These are phyloP conservation scores for Trichaptum fuscoviolaceum DNA, from an alignment of 768 basidiomycete genomes.

Conservation along the genomic window DNA sequence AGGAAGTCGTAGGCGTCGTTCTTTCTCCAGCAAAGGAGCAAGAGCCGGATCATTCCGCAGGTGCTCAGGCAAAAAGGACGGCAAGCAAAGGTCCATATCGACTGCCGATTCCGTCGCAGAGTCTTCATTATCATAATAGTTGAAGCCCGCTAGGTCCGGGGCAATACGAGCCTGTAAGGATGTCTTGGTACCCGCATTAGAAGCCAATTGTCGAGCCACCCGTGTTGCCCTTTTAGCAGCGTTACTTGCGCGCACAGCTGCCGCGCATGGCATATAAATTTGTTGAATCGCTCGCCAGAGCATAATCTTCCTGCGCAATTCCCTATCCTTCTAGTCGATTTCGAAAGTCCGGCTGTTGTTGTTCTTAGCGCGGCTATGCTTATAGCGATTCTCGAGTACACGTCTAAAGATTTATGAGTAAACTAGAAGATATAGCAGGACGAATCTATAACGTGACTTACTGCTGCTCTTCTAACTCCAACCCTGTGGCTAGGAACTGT, in stretches of 20 bases:
- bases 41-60: conserved; percentile 9
- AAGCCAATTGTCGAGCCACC: background rate
- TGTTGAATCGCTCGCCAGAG: conserved; percentile 12
- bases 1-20: conserved; percentile 17
- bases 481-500: conserved; percentile 15
- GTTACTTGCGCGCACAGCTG: background rate
- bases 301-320: background rate
- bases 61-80: conserved; percentile 14
- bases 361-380: background rate
- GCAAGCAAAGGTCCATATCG: conserved; percentile 15
- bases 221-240: background rate
- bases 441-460: conserved; percentile 4
- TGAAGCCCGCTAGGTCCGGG: background rate
- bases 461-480: conserved; percentile 23
- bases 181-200: background rate
- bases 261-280: conserved; percentile 14
- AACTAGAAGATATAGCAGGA: background rate
- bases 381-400: background rate
- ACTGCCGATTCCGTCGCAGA: background rate
- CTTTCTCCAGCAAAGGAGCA: conserved; percentile 14
- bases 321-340: background rate
- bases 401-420: background rate
- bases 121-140: background rate
- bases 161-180: background rate
- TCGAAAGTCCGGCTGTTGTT: background rate